These are phyloP conservation scores for Phytophthora meadii DNA, from an alignment of 352 stramenopile species.

Conservation along the genomic window DNA sequence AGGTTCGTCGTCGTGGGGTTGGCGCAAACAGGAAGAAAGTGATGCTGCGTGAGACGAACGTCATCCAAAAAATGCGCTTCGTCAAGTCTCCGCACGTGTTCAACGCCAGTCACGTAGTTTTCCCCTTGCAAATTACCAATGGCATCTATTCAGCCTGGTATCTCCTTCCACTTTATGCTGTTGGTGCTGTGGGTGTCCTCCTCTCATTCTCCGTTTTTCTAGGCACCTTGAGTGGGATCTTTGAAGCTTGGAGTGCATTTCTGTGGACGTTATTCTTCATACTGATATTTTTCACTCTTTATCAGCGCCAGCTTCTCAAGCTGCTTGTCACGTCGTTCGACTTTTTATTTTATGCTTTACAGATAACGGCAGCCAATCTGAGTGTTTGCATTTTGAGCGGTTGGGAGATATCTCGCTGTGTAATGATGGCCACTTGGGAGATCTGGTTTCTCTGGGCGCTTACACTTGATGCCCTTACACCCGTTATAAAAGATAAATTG, in stretches of 20 bases:
- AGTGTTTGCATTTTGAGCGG: slow-evolving; percentile 31
- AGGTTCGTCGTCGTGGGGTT: too few relatives aligned
- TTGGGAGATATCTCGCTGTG: slow-evolving; percentile 12
- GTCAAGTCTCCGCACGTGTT: slow-evolving; percentile 16
- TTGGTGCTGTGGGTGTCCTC: slow-evolving; percentile 10
- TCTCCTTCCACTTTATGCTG: slow-evolving; percentile 6
- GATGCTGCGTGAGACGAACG: slow-evolving; percentile 9
- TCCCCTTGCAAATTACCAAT: too few relatives aligned
- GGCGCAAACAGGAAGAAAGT: neutral
- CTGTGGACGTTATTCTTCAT: slow-evolving; percentile 23
- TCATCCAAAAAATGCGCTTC: slow-evolving; percentile 28
- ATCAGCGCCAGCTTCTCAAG: slow-evolving; percentile 38
- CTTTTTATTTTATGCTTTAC: slow-evolving; percentile 41
- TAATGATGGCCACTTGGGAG: slow-evolving; percentile 16
- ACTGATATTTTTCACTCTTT: slow-evolving; percentile 21
- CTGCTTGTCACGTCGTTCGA: slow-evolving; percentile 48
- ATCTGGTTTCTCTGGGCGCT: slow-evolving; percentile 36
- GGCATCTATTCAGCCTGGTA: neutral
- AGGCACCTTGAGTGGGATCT: neutral
- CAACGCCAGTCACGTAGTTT: slow-evolving; percentile 5
- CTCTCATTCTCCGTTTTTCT: slow-evolving; percentile 14
- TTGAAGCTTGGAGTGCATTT: neutral
- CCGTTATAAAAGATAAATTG: slow-evolving; percentile 38
- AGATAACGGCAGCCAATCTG: slow-evolving; percentile 37
- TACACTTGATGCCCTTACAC: slow-evolving; percentile 41